Evolutionary conservation across 768 basidiomycete species (phyloP), one percentile per base, ranked within the genome.

Genomic region (Russula griseocarnosa): DNA sequence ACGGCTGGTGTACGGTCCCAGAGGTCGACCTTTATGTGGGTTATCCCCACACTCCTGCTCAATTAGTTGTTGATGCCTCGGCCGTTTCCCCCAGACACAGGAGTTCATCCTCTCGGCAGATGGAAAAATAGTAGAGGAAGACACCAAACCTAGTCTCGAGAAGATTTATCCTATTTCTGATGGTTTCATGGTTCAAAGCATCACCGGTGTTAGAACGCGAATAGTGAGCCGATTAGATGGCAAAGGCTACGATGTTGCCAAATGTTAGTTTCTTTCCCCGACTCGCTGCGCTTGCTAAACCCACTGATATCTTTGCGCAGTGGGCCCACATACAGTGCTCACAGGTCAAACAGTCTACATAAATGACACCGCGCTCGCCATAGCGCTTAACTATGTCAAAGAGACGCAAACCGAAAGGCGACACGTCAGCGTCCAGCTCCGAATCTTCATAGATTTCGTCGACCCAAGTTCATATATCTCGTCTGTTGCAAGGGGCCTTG

Each of bases 171-270:
- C 80, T 32, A 80, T 86, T 30, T 67, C 78, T 5, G 83, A 87
- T 71, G 94, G 94, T 1, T 92, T 84, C 70, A 75, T 93, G 51
- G 74, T 96, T 34, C 81, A 86, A 57, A 88, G 94, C 70, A 78
- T 93, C 10, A 82, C 87, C 2, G 94, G 93, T 7, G 81, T 97
- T 53, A 83, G 90, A 42, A 81, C 86, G 1, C 86, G 86, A 65
- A 86, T 95, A 22, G 86, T 91, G 26, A 87, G 83, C 70, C 81
- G 92, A 30, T 72, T 94, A 58, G 94, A 95, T 69, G 87, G 87
- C 14, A 86, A 80, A 68, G 94, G 94, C 9, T 96, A 93, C 69
- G 91, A 96, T 69, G 81, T 98, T 58, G 82, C 88, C 38, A 91
- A 85, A 77, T 76, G 94, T 94, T 69, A 71, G 88, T 73, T 22